Conservation (phyloP, 1,139 yeast genomes). For the Yamadazyma spencermartinsiae region DNA sequence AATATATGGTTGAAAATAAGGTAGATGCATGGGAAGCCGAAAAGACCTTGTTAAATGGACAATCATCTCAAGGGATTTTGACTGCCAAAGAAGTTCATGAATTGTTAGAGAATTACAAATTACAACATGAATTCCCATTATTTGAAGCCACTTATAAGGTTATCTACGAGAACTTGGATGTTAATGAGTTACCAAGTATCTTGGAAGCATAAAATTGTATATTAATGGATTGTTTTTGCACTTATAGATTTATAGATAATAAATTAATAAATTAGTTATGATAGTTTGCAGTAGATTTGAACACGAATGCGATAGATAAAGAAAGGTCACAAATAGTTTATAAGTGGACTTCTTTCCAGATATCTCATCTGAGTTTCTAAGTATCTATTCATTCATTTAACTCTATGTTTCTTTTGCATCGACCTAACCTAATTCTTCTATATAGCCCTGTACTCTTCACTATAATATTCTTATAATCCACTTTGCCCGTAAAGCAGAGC, state of each 20-base stretch:
- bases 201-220: slow-evolving; percentile 21
- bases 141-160: slow-evolving; percentile 84
- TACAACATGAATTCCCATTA: slow-evolving; percentile 77
- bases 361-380: too few relatives aligned
- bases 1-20: slow-evolving; percentile 69
- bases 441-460: too few relatives aligned
- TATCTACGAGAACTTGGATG: slow-evolving; percentile 63
- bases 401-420: too few relatives aligned
- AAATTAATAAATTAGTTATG: not conserved
- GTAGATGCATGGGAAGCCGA: slow-evolving; percentile 79
- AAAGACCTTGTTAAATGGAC: slow-evolving; percentile 81
- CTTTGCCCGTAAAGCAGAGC: too few relatives aligned
- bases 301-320: too few relatives aligned
- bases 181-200: slow-evolving; percentile 35
- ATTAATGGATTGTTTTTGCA: not conserved
- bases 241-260: not conserved
- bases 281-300: too few relatives aligned
- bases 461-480: too few relatives aligned
- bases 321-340: too few relatives aligned
- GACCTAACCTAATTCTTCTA: too few relatives aligned
- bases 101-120: slow-evolving; percentile 61
- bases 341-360: too few relatives aligned
- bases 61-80: slow-evolving; percentile 89
- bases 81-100: slow-evolving; percentile 90
- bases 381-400: too few relatives aligned